phyloP scores from a whole-genome alignment of 1,284 basidiomycete genomes.

The Ustilago loliicola region DNA sequence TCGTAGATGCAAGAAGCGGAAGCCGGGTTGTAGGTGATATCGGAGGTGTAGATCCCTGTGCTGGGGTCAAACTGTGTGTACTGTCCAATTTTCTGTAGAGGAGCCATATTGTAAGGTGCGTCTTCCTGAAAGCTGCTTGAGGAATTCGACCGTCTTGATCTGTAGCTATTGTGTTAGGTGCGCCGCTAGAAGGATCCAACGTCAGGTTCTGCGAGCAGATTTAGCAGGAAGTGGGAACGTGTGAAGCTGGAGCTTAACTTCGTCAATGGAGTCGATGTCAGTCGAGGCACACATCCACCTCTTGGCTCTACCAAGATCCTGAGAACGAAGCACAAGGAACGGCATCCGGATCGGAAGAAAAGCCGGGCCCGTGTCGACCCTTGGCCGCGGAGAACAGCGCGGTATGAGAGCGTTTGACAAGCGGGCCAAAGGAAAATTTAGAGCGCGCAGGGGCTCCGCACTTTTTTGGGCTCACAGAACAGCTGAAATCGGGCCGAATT shows the following conservation, averaged over 20 bases:
- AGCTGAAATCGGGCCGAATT: too few relatives aligned
- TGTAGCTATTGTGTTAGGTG: too few relatives aligned
- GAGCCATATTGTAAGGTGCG: background rate
- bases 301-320: too few relatives aligned
- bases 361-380: constrained; percentile 1
- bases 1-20: constrained; percentile 24
- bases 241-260: too few relatives aligned
- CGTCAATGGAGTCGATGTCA: too few relatives aligned
- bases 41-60: constrained; percentile 19
- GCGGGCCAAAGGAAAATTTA: too few relatives aligned
- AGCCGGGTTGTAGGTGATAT: constrained; percentile 8
- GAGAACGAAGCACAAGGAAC: background rate
- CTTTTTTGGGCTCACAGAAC: too few relatives aligned
- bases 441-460: too few relatives aligned
- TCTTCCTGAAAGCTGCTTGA: too few relatives aligned
- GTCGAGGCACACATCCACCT: too few relatives aligned
- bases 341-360: constrained; percentile 2
- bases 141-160: too few relatives aligned
- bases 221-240: background rate
- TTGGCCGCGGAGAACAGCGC: background rate
- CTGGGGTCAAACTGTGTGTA: constrained; percentile 21
- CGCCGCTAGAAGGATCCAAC: too few relatives aligned
- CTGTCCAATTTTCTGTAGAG: constrained; percentile 19
- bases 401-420: background rate
- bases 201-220: background rate